phyloP scores from a whole-genome alignment of 352 stramenopile species.

The Phytopythium kandeliae region DNA sequence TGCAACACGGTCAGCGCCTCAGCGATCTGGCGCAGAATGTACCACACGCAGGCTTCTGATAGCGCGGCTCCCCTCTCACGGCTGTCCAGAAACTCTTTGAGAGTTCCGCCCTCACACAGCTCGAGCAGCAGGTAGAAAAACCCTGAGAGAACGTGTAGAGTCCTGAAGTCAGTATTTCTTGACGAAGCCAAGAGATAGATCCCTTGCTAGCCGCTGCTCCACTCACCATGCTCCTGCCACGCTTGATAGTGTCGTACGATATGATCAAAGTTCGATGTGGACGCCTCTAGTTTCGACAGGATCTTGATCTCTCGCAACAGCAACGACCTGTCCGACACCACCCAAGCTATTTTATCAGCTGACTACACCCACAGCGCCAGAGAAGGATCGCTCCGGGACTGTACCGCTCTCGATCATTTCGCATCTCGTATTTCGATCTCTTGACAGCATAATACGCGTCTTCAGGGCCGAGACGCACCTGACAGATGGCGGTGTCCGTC shows the following conservation, averaged over 20 bases:
- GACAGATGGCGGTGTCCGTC: not conserved
- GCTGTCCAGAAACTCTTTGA: constrained; percentile 62
- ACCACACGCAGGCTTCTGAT: constrained; percentile 62
- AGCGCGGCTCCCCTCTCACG: constrained; percentile 23
- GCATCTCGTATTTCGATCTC: constrained; percentile 72
- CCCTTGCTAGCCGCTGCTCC: not conserved
- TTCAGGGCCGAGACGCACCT: constrained; percentile 3
- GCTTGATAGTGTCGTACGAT: constrained; percentile 95
- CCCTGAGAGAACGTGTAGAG: constrained; percentile 16
- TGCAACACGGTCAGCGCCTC: constrained; percentile 87
- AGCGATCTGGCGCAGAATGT: constrained; percentile 64
- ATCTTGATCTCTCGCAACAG: constrained; percentile 61
- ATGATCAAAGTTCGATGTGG: constrained; percentile 54
- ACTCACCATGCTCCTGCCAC: constrained; percentile 88
- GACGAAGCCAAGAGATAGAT: not conserved
- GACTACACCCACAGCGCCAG: not conserved
- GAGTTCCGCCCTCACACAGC: constrained; percentile 84
- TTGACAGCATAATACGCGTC: constrained; percentile 64
- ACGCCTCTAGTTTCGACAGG: constrained; percentile 31
- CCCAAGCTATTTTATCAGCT: not conserved
- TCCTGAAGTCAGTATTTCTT: not conserved
- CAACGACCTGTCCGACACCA: constrained; percentile 28
- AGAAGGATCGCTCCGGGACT: not conserved
- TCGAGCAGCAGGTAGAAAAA: constrained; percentile 94
- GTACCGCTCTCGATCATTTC: constrained; percentile 71